Base-by-base conservation (phyloP, 768 basidiomycete genomes). In the Tricholomella constricta region DNA sequence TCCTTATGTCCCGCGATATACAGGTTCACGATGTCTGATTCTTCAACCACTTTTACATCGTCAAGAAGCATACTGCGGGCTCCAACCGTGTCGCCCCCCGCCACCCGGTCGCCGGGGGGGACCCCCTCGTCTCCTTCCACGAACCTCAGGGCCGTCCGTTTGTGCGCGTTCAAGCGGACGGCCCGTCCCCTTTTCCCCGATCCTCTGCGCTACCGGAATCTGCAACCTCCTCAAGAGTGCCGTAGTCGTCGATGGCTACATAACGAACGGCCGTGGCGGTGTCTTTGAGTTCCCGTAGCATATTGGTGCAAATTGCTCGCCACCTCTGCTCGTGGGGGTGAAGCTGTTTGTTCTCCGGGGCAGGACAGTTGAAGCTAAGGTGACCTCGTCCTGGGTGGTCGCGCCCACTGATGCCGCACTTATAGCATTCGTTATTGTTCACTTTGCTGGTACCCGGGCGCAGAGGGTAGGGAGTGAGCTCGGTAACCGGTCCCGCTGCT, bases 131-230 rank as follows among this genome's bases (percentile, higher is more conserved):
- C 15, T 12, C 6, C 6, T 11, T 35, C 34, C 12, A 11, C 15
- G 4, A n/a, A 5, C 12, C 15, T 22, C 19, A 10, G 32, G 45
- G 45, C 45, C 19, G 4, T 34, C 32, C 35, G 23, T 25, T n/a
- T n/a, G 20, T 11, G 27, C 32, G n/a, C n/a, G n/a, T n/a, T 31
- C 32, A 50, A 15, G 22, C 31, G 23, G 41, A 49, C 19, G 41
- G 48, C 49, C 54, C 54, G 44, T 51, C 42, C 38, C 44, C 43
- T 17, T 55, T 55, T 55, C 54, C 54, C 48, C 43, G 48, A 4
- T 35, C 34, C 9, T 35, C 34, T n/a, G n/a, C n/a, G 9, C 34
- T 4, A 4, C 15, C 5, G n/a, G n/a, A n/a, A n/a, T n/a, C n/a
- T n/a, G n/a, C 34, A 12, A 35, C 15, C 34, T 35, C 34, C 34